phyloP scores from a whole-genome alignment of 345 rosid species.

The Brassica nigra region DNA sequence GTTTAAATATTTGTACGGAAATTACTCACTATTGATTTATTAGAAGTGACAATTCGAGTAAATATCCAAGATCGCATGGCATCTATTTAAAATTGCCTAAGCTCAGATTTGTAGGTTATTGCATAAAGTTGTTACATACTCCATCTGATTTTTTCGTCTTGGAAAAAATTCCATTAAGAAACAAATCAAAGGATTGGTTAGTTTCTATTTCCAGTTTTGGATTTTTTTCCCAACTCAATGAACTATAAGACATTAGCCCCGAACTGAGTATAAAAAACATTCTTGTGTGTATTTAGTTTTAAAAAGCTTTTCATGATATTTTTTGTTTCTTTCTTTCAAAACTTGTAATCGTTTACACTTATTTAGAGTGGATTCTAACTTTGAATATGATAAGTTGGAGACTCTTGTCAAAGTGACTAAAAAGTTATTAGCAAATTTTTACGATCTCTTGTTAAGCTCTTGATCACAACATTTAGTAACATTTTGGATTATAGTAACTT shows the following conservation, averaged over 20 bases:
- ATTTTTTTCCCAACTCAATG: background rate
- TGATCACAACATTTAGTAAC: background rate
- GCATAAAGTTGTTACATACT: background rate
- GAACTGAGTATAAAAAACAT: background rate
- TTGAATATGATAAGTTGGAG: background rate
- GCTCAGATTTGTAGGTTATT: background rate
- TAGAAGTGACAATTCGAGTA: background rate
- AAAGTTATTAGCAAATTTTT: background rate
- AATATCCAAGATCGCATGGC: background rate
- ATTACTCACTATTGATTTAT: background rate
- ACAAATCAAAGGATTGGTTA: background rate
- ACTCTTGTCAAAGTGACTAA: background rate
- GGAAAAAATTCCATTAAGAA: too few species aligned
- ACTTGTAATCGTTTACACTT: background rate
- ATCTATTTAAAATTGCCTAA: background rate
- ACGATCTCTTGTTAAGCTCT: background rate
- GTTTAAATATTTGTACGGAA: background rate
- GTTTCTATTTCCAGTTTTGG: background rate
- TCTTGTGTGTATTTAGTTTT: too few species aligned
- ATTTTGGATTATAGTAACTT: background rate
- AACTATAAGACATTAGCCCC: background rate
- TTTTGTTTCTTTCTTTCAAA: background rate
- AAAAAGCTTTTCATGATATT: background rate
- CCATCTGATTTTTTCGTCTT: background rate
- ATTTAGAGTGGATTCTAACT: background rate